Evolutionary conservation across 2,329 filamentous ascomycete species (phyloP).

Genomic region (Xylaria sp.): DNA sequence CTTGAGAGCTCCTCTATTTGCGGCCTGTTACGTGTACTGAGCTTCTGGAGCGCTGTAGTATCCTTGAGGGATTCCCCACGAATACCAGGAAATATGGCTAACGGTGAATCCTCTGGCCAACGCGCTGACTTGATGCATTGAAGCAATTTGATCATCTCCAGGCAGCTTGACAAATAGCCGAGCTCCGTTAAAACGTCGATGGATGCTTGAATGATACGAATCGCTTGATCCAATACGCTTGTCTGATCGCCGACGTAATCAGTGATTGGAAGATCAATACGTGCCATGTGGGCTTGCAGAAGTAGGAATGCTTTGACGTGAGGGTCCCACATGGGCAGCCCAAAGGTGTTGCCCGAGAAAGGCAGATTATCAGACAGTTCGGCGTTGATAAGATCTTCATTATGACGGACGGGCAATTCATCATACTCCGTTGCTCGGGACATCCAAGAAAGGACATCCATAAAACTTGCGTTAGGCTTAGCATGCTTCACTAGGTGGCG

Average conservation of each 20-base stretch:
- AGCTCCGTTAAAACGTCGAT: slow-evolving; percentile 94
- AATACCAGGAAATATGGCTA: slow-evolving; percentile 83
- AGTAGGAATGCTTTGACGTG: slow-evolving; percentile 96
- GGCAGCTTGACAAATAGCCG: slow-evolving; percentile 80
- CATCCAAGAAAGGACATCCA: slow-evolving; percentile 91
- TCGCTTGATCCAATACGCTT: slow-evolving; percentile 90
- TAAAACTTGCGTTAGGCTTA: slow-evolving; percentile 78
- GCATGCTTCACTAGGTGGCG: slow-evolving; percentile 82
- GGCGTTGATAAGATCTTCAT: slow-evolving; percentile 96
- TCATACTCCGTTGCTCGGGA: slow-evolving; percentile 94
- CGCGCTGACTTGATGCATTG: slow-evolving; percentile 92
- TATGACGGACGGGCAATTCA: slow-evolving; percentile 96
- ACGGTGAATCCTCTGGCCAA: slow-evolving; percentile 85
- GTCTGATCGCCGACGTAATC: slow-evolving; percentile 97
- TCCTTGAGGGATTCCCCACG: slow-evolving; percentile 55
- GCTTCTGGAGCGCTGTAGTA: slow-evolving; percentile 53
- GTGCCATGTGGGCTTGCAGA: slow-evolving; percentile 93
- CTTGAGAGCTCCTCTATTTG: slow-evolving; percentile 56
- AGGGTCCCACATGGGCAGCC: slow-evolving; percentile 95
- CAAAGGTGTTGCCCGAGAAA: slow-evolving; percentile 66
- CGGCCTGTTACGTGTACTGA: slow-evolving; percentile 42
- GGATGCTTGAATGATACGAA: slow-evolving; percentile 94
- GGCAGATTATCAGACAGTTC: slow-evolving; percentile 87
- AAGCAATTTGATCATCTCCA: slow-evolving; percentile 84
- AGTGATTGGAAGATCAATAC: slow-evolving; percentile 90